Evolutionary conservation across 2,329 filamentous ascomycete genomes (phyloP).

Genomic region (Triangularia verruculosa): DNA sequence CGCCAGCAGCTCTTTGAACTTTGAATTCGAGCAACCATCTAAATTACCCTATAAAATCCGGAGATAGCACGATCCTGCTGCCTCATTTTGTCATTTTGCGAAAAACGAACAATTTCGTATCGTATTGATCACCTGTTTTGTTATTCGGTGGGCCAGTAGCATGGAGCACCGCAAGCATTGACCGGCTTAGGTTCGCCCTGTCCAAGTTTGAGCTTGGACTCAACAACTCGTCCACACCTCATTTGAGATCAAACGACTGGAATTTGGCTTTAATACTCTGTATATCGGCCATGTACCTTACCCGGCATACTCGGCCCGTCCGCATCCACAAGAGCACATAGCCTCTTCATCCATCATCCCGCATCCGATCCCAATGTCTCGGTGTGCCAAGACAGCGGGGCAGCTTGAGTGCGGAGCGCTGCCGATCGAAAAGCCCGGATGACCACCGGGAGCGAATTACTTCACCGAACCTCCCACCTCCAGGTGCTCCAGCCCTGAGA

Average conservation of each 20-base stretch:
- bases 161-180: too few species aligned
- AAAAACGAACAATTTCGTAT: background rate
- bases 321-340: background rate
- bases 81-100: background rate
- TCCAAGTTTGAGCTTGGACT: too few species aligned
- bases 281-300: too few species aligned
- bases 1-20: background rate
- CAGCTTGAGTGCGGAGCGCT: background rate
- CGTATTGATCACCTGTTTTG: background rate
- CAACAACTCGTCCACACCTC: too few species aligned
- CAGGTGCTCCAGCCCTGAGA: conserved; percentile 13
- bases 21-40: too few species aligned
- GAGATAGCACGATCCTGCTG: background rate
- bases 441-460: background rate
- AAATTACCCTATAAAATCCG: too few species aligned
- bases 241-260: background rate
- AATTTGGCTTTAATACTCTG: background rate
- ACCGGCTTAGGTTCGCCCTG: too few species aligned
- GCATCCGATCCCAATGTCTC: background rate
- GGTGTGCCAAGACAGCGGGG: background rate
- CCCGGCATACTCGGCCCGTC: background rate
- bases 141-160: too few species aligned
- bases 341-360: background rate
- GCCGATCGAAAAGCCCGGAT: background rate
- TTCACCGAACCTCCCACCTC: background rate